Evolutionary conservation across 2,329 filamentous ascomycete genomes (phyloP), one percentile per base, ranked within the genome.

Genomic region (Cytospora piceicola): DNA sequence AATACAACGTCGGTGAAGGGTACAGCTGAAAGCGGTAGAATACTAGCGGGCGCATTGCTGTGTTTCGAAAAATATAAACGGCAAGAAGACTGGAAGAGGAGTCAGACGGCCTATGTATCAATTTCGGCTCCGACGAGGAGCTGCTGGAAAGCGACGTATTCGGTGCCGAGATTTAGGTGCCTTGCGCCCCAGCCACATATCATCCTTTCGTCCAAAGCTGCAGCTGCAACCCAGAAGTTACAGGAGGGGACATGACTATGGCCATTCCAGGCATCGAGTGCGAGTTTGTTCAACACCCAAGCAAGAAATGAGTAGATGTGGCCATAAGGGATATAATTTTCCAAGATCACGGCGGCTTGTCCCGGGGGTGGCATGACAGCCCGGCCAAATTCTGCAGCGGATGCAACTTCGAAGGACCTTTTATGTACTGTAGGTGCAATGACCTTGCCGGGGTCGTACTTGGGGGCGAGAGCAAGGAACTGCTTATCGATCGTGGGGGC

Each of bases 1-100:
- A 49, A 24, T 49, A n/a, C 20, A 49, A 49, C 46, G n/a, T 49
- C 46, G 46, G 46, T n/a, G 46, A 49, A n/a, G n/a, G n/a, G 24
- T 14, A 22, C 17, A 14, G 39, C 39, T 42, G 39, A 4, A 49
- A 14, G 46, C 11, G 24, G 46, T 20, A 12, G 46, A 12, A 5
- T 49, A 49, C 46, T n/a, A 49, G 3, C 8, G 46, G 46, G 42
- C 42, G 42, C 17, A 22, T 8, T n/a, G n/a, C 22, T 49, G 9
- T 49, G n/a, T 1, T 14, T 49, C 46, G 46, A 22, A 24, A 49
- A 24, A 8, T n/a, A 24, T 24, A 1, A 22, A 46, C 3, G 2
- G 42, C 17, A 46, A 46, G 42, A 46, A 22, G 15, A 24, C n/a
- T 20, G 46, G 5, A 49, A 49, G 46, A 49, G n/a, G n/a, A 14